These are phyloP conservation scores for Sporodiniella umbellata DNA, from an alignment of 371 early-diverging fungal species.

Conservation along the genomic window DNA sequence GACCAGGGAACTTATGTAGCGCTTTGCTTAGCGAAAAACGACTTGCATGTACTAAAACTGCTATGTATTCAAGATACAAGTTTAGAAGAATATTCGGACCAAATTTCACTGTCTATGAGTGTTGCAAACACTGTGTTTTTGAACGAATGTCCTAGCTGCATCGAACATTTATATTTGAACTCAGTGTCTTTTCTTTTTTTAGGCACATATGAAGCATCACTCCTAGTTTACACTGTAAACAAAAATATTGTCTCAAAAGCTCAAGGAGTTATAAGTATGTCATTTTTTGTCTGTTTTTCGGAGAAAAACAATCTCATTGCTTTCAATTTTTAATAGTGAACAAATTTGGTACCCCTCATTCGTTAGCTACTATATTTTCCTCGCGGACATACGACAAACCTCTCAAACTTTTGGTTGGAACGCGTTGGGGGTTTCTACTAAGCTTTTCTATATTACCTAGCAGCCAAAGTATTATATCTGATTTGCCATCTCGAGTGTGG, in stretches of 20 bases:
- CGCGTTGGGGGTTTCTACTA: constrained; percentile 12
- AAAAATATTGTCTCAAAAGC: not conserved
- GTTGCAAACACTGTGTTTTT: not conserved
- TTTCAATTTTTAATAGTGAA: no score
- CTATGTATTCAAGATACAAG: not conserved
- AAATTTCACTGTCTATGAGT: not conserved
- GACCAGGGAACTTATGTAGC: constrained; percentile 6
- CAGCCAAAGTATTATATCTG: not conserved
- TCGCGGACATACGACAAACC: not conserved
- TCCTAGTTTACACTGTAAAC: constrained; percentile 9
- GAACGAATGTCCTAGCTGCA: constrained; percentile 9
- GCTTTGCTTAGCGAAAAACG: not conserved
- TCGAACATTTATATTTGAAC: constrained; percentile 9
- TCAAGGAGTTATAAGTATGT: constrained; percentile 16
- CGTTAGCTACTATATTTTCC: not conserved
- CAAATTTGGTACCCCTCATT: constrained; percentile 7
- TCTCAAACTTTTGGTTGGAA: constrained; percentile 5
- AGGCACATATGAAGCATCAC: constrained; percentile 13
- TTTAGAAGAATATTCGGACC: not conserved
- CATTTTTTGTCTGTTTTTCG: not conserved
- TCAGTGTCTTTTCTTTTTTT: constrained; percentile 6
- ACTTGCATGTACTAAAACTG: constrained; percentile 1
- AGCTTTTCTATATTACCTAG: constrained; percentile 1
- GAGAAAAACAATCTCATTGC: no score
- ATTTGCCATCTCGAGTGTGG: not conserved